phyloP scores from a whole-genome alignment of 2,329 filamentous ascomycete genomes.

The Xylaria sp. region DNA sequence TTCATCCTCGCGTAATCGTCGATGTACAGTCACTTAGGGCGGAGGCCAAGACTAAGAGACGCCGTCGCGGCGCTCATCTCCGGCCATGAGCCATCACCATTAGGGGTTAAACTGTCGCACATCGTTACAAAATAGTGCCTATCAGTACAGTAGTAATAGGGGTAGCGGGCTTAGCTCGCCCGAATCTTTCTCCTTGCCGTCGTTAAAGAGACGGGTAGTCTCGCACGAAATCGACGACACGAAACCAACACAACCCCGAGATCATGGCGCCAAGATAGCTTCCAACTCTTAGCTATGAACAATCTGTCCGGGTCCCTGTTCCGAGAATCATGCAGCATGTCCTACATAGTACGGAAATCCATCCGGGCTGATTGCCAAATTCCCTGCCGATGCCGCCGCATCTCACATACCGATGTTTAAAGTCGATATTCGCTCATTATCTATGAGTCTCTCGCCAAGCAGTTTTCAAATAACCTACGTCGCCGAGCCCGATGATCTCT shows the following conservation, averaged over 20 bases:
- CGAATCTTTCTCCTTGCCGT: background rate
- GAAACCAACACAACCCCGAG: constrained; percentile 1
- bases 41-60: constrained; percentile 15
- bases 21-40: background rate
- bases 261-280: constrained; percentile 22
- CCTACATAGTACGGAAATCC: background rate
- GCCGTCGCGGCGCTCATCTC: constrained; percentile 11
- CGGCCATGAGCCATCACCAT: constrained; percentile 15
- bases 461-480: background rate
- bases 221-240: constrained; percentile 3
- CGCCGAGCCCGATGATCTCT: constrained; percentile 9
- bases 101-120: background rate
- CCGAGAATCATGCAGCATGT: constrained; percentile 11
- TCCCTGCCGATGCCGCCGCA: constrained; percentile 4
- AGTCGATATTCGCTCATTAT: background rate
- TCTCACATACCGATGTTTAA: constrained; percentile 1
- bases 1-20: constrained; percentile 15
- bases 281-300: constrained; percentile 6
- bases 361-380: constrained; percentile 3
- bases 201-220: constrained; percentile 8
- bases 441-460: constrained; percentile 24
- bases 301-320: background rate
- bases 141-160: constrained; percentile 10
- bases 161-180: constrained; percentile 1
- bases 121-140: background rate